Percentiles rank a stretch among this genome's conserved stretches.
phyloP scores from a whole-genome alignment of 2,329 filamentous ascomycete genomes.

The Aspergillus thermomutatus region DNA sequence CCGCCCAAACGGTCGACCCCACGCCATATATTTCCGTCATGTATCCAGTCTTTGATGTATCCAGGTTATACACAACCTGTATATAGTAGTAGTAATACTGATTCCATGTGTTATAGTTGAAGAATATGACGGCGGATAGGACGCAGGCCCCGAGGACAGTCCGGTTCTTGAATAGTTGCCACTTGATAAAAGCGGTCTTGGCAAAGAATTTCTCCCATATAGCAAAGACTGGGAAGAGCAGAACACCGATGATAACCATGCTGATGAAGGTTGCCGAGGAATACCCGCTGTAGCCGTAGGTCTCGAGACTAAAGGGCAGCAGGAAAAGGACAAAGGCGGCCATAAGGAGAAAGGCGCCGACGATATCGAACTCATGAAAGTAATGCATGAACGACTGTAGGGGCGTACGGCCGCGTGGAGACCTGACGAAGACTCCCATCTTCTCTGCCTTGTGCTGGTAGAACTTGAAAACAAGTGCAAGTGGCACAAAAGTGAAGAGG shows the following conservation, averaged over 20 bases:
- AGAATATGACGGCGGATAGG: conserved; percentile 47
- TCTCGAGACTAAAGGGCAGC: conserved; percentile 60
- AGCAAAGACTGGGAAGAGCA: conserved; percentile 53
- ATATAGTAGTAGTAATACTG: conserved; percentile 54
- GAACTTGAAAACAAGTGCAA: conserved; percentile 52
- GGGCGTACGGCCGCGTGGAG: conserved; percentile 45
- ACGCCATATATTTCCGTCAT: conserved; percentile 53
- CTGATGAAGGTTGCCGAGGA: conserved; percentile 47
- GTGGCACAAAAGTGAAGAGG: conserved; percentile 53
- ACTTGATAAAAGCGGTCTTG: conserved; percentile 53
- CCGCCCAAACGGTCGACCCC: conserved; percentile 50
- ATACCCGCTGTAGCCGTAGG: conserved; percentile 39
- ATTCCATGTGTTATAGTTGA: conserved; percentile 54
- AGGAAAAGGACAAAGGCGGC: conserved; percentile 62
- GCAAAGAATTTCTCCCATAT: conserved; percentile 55
- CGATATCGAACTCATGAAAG: conserved; percentile 59
- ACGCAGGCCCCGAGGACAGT: conserved; percentile 53
- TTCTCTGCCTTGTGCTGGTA: conserved; percentile 58
- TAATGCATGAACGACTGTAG: conserved; percentile 53
- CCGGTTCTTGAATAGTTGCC: conserved; percentile 46
- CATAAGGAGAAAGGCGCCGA: conserved; percentile 60
- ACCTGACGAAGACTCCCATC: conserved; percentile 49
- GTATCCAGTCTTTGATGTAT: conserved; percentile 43
- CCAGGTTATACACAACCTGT: conserved; percentile 51
- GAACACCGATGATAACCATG: conserved; percentile 53